phyloP scores from a whole-genome alignment of 2,329 filamentous ascomycete genomes.

The Paecilomyces sp. region DNA sequence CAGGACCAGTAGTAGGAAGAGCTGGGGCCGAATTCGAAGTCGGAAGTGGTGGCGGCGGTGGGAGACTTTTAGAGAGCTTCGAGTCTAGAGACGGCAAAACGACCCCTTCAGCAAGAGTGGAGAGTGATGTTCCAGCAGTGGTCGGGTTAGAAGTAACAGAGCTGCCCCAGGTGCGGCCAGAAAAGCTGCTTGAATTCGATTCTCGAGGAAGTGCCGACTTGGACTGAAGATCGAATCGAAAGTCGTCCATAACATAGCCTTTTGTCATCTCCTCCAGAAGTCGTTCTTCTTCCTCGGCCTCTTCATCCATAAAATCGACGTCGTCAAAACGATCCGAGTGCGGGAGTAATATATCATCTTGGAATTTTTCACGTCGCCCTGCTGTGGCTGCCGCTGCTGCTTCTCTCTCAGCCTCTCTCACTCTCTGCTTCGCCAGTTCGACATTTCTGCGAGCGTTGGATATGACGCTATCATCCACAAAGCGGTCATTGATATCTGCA shows the following conservation, averaged over 20 bases:
- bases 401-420: constrained; percentile 67
- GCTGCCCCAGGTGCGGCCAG: constrained; percentile 73
- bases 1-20: constrained; percentile 30
- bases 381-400: constrained; percentile 55
- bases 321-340: constrained; percentile 17
- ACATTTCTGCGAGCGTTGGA: constrained; percentile 57
- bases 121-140: constrained; percentile 60
- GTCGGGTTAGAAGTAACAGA: constrained; percentile 67
- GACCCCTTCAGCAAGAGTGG: constrained; percentile 63
- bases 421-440: constrained; percentile 68
- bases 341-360: constrained; percentile 18
- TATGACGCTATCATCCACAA: constrained; percentile 26
- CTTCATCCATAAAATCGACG: constrained; percentile 51
- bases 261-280: constrained; percentile 82
- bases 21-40: constrained; percentile 48
- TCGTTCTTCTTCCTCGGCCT: constrained; percentile 66
- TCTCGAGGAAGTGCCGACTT: constrained; percentile 67
- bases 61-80: constrained; percentile 25
- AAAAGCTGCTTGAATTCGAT: constrained; percentile 73
- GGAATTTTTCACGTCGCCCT: constrained; percentile 51
- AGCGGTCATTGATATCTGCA: constrained; percentile 23
- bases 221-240: constrained; percentile 63
- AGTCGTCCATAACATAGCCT: constrained; percentile 75
- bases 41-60: constrained; percentile 31
- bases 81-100: constrained; percentile 28